Evolutionary conservation across 2,329 filamentous ascomycete species (phyloP).

Genomic region (Fusarium ambrosium): DNA sequence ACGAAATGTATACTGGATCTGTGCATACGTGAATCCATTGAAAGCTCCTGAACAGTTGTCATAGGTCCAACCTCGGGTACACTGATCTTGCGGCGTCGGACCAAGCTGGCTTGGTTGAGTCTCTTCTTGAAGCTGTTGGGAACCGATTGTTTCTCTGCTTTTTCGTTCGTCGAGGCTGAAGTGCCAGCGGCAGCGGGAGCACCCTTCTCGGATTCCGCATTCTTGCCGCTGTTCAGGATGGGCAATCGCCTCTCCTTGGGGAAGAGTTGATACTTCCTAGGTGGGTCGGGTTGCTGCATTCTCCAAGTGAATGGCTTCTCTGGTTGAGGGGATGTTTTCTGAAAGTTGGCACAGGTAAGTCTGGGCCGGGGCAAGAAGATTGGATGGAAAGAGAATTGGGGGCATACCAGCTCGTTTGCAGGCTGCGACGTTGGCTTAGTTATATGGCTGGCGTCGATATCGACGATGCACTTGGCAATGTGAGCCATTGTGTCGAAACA

Average conservation of each 20-base stretch:
- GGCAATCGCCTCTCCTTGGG: constrained; percentile 65
- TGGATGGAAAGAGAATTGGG: constrained; percentile 21
- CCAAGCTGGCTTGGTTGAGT: constrained; percentile 70
- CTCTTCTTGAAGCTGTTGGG: constrained; percentile 63
- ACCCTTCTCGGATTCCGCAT: constrained; percentile 65
- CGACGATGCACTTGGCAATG: constrained; percentile 71
- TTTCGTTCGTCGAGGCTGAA: constrained; percentile 58
- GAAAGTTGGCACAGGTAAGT: constrained; percentile 32
- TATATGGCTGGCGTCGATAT: constrained; percentile 65
- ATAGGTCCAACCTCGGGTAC: constrained; percentile 75
- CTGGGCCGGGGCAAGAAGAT: constrained; percentile 13
- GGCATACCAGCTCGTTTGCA: constrained; percentile 60
- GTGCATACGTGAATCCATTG: constrained; percentile 78
- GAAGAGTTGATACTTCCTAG: constrained; percentile 73
- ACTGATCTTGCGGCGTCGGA: constrained; percentile 72
- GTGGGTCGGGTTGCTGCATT: constrained; percentile 67
- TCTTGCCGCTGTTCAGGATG: constrained; percentile 59
- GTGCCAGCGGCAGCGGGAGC: constrained; percentile 59
- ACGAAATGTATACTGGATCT: not conserved
- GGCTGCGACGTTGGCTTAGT: constrained; percentile 62
- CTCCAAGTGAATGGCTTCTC: constrained; percentile 70
- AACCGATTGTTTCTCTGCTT: constrained; percentile 55
- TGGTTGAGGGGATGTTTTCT: constrained; percentile 49
- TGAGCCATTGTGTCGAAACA: constrained; percentile 67
- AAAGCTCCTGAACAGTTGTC: constrained; percentile 76